These are phyloP conservation scores for Trichosporon ovoides DNA, from an alignment of 1,284 basidiomycete genomes.

Conservation along the genomic window DNA sequence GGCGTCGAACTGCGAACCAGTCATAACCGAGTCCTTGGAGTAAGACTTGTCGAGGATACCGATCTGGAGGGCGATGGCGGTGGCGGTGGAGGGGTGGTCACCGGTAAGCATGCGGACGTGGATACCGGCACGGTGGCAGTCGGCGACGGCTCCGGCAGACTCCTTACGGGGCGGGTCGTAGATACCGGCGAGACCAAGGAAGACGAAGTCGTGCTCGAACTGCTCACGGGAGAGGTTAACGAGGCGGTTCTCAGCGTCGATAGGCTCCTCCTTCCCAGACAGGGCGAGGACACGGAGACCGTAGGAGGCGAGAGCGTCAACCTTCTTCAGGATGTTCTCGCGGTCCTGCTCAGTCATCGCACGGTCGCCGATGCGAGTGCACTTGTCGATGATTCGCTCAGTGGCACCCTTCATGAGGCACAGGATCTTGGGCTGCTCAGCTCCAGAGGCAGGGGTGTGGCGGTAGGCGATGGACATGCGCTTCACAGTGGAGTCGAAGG, in stretches of 20 bases:
- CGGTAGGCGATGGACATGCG: conserved; percentile 57
- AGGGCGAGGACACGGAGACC: conserved; percentile 55
- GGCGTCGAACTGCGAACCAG: conserved; percentile 60
- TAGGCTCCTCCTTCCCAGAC: conserved; percentile 49
- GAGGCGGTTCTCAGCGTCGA: conserved; percentile 42
- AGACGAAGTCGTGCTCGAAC: conserved; percentile 58
- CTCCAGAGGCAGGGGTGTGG: conserved; percentile 23
- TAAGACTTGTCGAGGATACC: conserved; percentile 55
- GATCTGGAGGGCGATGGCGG: conserved; percentile 52
- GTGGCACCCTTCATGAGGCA: conserved; percentile 60
- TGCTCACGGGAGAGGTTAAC: conserved; percentile 51
- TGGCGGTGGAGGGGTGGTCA: conserved; percentile 53
- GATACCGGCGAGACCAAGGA: conserved; percentile 62
- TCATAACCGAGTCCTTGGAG: conserved; percentile 50
- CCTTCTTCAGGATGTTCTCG: conserved; percentile 52
- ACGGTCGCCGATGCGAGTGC: conserved; percentile 46
- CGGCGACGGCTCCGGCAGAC: conserved; percentile 57
- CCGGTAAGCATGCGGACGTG: conserved; percentile 61
- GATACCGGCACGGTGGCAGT: conserved; percentile 61
- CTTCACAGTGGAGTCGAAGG: conserved; percentile 61
- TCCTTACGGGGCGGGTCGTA: conserved; percentile 65
- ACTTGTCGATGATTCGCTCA: conserved; percentile 58
- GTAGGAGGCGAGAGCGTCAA: conserved; percentile 56
- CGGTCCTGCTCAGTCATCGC: conserved; percentile 33
- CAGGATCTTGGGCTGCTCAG: conserved; percentile 20